These are phyloP conservation scores for Saururus chinensis DNA, from an alignment of 164 flowering plant species.

Conservation along the genomic window DNA sequence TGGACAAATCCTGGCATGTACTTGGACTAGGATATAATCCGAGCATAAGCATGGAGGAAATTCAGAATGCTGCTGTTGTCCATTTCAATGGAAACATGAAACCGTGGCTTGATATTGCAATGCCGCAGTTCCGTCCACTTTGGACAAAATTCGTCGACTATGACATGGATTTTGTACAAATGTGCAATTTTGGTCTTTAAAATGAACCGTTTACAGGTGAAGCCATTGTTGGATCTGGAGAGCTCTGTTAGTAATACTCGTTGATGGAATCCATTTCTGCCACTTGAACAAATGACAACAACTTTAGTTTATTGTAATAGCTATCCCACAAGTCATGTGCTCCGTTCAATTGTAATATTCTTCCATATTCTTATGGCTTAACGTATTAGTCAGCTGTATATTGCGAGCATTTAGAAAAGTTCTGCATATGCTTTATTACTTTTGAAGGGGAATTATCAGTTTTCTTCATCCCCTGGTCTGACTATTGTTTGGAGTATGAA, in stretches of 20 bases:
- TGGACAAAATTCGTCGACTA: slow-evolving; percentile 18
- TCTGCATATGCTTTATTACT: too few relatives aligned
- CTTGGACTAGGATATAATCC: slow-evolving; percentile 24
- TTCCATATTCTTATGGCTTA: not conserved
- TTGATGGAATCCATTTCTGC: too few relatives aligned
- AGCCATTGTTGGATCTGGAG: not conserved
- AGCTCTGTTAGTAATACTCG: too few relatives aligned
- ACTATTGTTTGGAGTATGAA: too few relatives aligned
- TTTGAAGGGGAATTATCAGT: too few relatives aligned
- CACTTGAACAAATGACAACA: too few relatives aligned
- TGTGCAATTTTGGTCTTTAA: slow-evolving; percentile 15
- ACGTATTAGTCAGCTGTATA: too few relatives aligned
- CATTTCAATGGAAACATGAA: slow-evolving; percentile 27
- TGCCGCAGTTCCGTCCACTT: slow-evolving; percentile 20
- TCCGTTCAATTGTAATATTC: too few relatives aligned
- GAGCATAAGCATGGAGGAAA: slow-evolving; percentile 21
- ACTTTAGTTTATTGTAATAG: too few relatives aligned
- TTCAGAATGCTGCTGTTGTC: slow-evolving; percentile 16
- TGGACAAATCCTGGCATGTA: slow-evolving; percentile 26
- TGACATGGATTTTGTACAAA: slow-evolving; percentile 13
- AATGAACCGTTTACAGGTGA: slow-evolving; percentile 1
- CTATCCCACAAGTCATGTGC: too few relatives aligned
- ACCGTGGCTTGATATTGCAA: slow-evolving; percentile 16
- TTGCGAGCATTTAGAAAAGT: too few relatives aligned
- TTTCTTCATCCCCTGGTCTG: too few relatives aligned